Evolutionary conservation across 2,329 filamentous ascomycete species (phyloP).

Genomic region (Fulvia fulva): DNA sequence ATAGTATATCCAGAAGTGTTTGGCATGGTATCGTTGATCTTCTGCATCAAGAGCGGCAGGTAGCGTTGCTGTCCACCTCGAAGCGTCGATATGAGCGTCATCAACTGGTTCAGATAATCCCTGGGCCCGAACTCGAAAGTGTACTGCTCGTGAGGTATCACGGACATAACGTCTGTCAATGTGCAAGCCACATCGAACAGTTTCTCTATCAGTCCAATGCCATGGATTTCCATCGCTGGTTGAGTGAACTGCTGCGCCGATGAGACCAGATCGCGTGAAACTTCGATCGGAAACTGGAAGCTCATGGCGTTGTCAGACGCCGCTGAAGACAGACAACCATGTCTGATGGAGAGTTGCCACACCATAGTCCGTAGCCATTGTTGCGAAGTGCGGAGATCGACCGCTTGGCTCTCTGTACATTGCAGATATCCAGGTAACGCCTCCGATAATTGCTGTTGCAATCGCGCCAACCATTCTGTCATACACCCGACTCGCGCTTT

Average conservation of each 20-base stretch:
- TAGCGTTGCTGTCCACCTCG: slow-evolving; percentile 75
- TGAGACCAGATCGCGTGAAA: slow-evolving; percentile 55
- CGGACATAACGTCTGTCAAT: slow-evolving; percentile 68
- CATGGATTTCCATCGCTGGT: slow-evolving; percentile 69
- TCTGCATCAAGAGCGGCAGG: slow-evolving; percentile 70
- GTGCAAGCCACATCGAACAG: slow-evolving; percentile 72
- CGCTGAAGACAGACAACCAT: slow-evolving; percentile 59
- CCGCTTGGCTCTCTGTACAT: slow-evolving; percentile 62
- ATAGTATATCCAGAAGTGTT: slow-evolving; percentile 27
- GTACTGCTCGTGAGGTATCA: slow-evolving; percentile 52
- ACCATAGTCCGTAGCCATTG: slow-evolving; percentile 68
- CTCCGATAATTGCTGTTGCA: slow-evolving; percentile 50
- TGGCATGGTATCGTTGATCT: slow-evolving; percentile 59
- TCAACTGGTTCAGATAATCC: slow-evolving; percentile 67
- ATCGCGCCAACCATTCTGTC: slow-evolving; percentile 43
- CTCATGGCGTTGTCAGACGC: slow-evolving; percentile 57
- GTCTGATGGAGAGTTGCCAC: slow-evolving; percentile 67
- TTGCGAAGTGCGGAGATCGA: slow-evolving; percentile 65
- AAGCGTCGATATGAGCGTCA: slow-evolving; percentile 63
- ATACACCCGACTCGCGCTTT: slow-evolving; percentile 48
- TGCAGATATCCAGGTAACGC: slow-evolving; percentile 55
- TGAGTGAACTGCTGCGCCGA: slow-evolving; percentile 70
- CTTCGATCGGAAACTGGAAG: slow-evolving; percentile 59
- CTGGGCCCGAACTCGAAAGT: slow-evolving; percentile 64
- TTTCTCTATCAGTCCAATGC: slow-evolving; percentile 75